Base-by-base conservation (phyloP, 2,329 filamentous ascomycete species). In the Aureobasidium sp. region DNA sequence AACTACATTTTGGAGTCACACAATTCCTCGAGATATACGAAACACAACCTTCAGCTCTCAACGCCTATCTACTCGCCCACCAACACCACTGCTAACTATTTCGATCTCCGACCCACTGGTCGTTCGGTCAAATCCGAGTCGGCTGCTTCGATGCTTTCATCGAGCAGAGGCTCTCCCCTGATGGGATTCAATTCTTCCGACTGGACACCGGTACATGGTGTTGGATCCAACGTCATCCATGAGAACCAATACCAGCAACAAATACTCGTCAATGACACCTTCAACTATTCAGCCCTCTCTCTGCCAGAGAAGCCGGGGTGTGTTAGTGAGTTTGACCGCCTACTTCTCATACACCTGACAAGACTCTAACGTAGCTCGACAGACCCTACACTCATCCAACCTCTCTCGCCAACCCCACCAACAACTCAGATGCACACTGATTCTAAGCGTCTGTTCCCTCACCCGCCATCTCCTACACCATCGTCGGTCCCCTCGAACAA, bases 191-290 rank as follows among this genome's bases (percentile, higher is more conserved):
- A 88, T 77, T 56, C 76, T 75, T 22, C 85, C 80, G 55, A 83
- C 69, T 53, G 79, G 79, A 56, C 72, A 74, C 61, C 78, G 48
- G 70, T 86, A 30, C 54, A 57, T 55, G 79, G 77, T 47, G 73
- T 85, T 53, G 80, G 78, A 59, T 83, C 84, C 25, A 71, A 75
- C 63, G 85, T 88, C 57, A 79, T 86, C 47, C 75, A 77, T 60
- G 73, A 78, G 56, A 72, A 75, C 63, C 80, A 76, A 66, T 71
- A 69, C 37, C 37, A 24, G 14, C 73, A 78, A 55, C 73, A 75
- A 63, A 78, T 77, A 64, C 74, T 71, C 58, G 72, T 78, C 59
- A 71, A 76, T 35, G 79, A 86, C 62, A 70, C 77, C 44, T 80
- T 81, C 64, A 71, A 79, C 48, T 74, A 74, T 55, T 73, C 78